Base-by-base conservation (phyloP, 2,329 filamentous ascomycete genomes). In the Pseudogymnoascus sp. region DNA sequence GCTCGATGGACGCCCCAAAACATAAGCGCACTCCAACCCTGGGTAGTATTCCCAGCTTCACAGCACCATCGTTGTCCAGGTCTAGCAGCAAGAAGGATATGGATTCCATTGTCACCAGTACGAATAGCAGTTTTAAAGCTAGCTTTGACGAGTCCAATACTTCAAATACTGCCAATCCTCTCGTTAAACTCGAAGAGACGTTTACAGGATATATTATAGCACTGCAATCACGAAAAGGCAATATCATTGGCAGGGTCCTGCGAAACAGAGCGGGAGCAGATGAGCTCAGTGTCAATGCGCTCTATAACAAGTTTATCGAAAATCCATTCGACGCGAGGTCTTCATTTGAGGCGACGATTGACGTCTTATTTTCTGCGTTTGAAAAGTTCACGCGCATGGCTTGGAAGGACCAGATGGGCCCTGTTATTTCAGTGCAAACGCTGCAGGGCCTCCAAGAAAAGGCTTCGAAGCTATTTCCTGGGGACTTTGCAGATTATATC, bases 321-420 rank as follows among this genome's bases (percentile, higher is more conserved):
- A 88, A 88, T 64, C 89, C 91, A 0, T 86, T 83, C 58, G 90
- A 90, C 67, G 80, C 89, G 64, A 88, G 95, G 59, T 77, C 85
- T 8, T 84, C 89, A 1, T 81, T 84, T 0, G 90, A 96, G 61
- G 80, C 89, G 7, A 82, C 85, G 2, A 84, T 92, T 7, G 91
- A 96, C 68, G 85, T 92, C 18, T 80, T 97, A 4, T 95, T 96
- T 69, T 88, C 89, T 23, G 88, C 92, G 0, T 97, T 96, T 70
- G 92, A 96, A 71, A 96, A 95, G 63, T 97, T 96, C 66, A 76
- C 96, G 62, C 85, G 84, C 61, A 86, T 91, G 63, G 91, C 89
- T 10, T 97, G 92, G 92, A 85, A 82, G 61, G 88, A 92, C 65
- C 86, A 90, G 66, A 91, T 96, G 79, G 92, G 92, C 0, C 84